Conservation (phyloP, 768 basidiomycete species). For the Pisolithus tinctorius region DNA sequence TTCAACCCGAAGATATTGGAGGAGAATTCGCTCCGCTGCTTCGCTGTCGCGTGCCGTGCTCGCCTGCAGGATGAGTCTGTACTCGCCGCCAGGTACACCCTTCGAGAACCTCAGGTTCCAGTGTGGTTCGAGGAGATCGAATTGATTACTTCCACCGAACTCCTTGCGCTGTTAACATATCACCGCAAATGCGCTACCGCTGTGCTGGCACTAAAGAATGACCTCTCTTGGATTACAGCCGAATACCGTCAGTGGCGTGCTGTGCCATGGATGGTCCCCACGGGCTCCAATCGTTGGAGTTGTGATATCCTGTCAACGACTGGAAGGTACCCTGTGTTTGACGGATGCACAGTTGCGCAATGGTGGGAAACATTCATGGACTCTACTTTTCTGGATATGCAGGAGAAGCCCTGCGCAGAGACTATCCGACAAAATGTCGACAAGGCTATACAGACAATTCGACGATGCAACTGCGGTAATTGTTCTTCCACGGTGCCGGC, state of each 20-base stretch:
- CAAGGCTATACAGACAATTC: neutral
- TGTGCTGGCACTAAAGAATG: slow-evolving; percentile 1
- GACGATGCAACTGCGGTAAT: neutral
- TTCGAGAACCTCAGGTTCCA: too few species aligned
- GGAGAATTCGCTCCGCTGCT: too few species aligned
- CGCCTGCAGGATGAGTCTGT: too few species aligned
- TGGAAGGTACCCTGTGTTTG: neutral
- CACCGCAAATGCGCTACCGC: slow-evolving; percentile 11
- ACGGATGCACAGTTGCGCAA: neutral
- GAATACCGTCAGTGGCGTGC: neutral
- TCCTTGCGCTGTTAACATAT: slow-evolving; percentile 21
- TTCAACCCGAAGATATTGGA: slow-evolving; percentile 3
- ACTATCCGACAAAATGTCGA: slow-evolving; percentile 2
- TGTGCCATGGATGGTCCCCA: neutral
- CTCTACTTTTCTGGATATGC: slow-evolving; percentile 5
- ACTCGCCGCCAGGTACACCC: too few species aligned
- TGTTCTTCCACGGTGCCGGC: slow-evolving; percentile 3
- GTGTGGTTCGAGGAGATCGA: slow-evolving; percentile 21
- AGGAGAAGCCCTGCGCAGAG: slow-evolving; percentile 12
- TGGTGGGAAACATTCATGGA: slow-evolving; percentile 21
- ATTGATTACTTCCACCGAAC: slow-evolving; percentile 17
- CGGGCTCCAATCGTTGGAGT: too few species aligned
- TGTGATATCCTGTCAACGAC: neutral
- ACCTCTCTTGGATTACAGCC: slow-evolving; percentile 10
- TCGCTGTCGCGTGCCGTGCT: too few species aligned